Evolutionary conservation across 768 basidiomycete genomes (phyloP).

Genomic region (Pleurotus citrinopileatus): DNA sequence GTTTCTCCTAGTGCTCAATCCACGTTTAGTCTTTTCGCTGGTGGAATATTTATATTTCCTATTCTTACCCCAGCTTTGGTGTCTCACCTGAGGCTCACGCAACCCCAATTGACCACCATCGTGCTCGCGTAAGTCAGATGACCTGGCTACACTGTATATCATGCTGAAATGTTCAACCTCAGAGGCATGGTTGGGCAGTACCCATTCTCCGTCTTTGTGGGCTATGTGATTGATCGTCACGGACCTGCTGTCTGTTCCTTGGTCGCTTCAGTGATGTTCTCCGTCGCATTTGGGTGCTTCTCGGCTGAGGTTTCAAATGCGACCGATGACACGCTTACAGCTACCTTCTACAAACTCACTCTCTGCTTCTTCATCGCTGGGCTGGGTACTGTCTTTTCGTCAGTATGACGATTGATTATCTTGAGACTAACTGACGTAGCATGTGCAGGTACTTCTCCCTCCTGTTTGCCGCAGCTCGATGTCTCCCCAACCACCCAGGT

Average conservation of each 20-base stretch:
- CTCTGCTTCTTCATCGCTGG: conserved; percentile 62
- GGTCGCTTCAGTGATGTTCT: conserved; percentile 55
- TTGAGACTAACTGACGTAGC: background rate
- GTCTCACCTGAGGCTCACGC: conserved; percentile 57
- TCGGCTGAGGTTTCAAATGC: conserved; percentile 52
- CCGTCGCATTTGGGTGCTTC: conserved; percentile 60
- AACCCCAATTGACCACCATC: conserved; percentile 78
- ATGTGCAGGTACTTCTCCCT: conserved; percentile 59
- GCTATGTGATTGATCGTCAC: conserved; percentile 62
- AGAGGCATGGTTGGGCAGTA: conserved; percentile 88
- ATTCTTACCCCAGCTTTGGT: conserved; percentile 65
- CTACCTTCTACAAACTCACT: conserved; percentile 51
- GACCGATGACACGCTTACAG: conserved; percentile 35
- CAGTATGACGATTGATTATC: conserved; percentile 22
- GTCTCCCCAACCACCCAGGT: conserved; percentile 64
- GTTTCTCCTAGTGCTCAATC: background rate
- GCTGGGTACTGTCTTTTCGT: conserved; percentile 74
- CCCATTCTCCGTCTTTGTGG: conserved; percentile 67
- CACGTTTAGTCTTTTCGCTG: conserved; percentile 63
- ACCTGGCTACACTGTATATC: background rate
- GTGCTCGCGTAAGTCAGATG: conserved; percentile 59
- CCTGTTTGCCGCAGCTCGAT: conserved; percentile 71
- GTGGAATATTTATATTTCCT: conserved; percentile 81
- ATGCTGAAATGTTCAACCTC: conserved; percentile 11
- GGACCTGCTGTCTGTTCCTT: conserved; percentile 72